These are phyloP conservation scores for Melampsora larici-populina DNA, from an alignment of 1,284 basidiomycete species.

Conservation along the genomic window DNA sequence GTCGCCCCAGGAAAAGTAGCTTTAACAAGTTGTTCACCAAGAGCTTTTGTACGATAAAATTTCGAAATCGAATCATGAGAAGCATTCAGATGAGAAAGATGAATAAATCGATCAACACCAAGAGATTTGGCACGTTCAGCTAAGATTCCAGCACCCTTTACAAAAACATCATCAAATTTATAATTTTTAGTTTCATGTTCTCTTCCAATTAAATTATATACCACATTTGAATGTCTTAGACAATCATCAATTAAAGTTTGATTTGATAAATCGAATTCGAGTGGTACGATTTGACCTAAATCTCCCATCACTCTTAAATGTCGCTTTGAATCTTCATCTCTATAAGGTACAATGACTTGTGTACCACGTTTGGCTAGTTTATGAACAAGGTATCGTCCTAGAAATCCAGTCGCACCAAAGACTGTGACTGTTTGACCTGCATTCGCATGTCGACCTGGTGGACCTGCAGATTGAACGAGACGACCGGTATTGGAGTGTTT, in stretches of 20 bases:
- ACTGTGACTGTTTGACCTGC: conserved; percentile 90
- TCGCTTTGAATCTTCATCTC: conserved; percentile 79
- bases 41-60: conserved; percentile 84
- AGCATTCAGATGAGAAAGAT: conserved; percentile 94
- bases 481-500: conserved; percentile 44
- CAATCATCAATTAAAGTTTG: conserved; percentile 89
- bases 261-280: conserved; percentile 93
- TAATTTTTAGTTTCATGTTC: conserved; percentile 94
- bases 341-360: conserved; percentile 91
- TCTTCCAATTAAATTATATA: conserved; percentile 87
- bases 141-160: conserved; percentile 53
- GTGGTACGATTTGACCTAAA: conserved; percentile 89
- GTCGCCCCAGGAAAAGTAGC: conserved; percentile 81
- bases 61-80: conserved; percentile 71
- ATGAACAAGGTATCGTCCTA: conserved; percentile 88
- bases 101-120: conserved; percentile 82
- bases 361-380: conserved; percentile 89
- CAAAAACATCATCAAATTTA: conserved; percentile 72
- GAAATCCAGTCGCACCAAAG: conserved; percentile 92
- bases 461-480: conserved; percentile 50
- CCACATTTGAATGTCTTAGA: conserved; percentile 89
- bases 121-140: conserved; percentile 73
- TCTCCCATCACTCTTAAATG: conserved; percentile 91
- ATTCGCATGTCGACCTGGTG: conserved; percentile 71
- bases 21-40: conserved; percentile 83